These are phyloP conservation scores for Pichia sp. DNA, from an alignment of 1,139 yeast genomes.

Conservation along the genomic window DNA sequence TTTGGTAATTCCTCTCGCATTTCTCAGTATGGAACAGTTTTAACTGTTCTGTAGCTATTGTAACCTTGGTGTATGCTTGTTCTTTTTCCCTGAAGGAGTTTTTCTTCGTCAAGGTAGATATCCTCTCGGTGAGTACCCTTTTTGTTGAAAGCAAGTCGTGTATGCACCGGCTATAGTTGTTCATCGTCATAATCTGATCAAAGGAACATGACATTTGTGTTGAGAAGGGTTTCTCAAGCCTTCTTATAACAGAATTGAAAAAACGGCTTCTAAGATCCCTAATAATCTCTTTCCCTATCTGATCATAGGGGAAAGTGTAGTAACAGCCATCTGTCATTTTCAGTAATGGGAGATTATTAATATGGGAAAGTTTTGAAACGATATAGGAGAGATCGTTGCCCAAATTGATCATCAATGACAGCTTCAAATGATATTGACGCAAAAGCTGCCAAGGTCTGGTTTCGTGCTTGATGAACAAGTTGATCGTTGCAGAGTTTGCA, in stretches of 20 bases:
- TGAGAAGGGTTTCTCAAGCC: conserved; percentile 4
- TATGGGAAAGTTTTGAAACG: conserved; percentile 9
- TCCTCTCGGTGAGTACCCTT: conserved; percentile 12
- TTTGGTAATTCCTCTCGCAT: too few relatives aligned
- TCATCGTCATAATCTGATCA: conserved; percentile 39
- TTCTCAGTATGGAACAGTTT: too few relatives aligned
- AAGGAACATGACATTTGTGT: conserved; percentile 27
- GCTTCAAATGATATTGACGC: conserved; percentile 20
- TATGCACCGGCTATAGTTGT: conserved; percentile 36
- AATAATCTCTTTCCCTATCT: conserved; percentile 12
- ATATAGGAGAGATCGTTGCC: conserved; percentile 24
- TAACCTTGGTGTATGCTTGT: too few relatives aligned
- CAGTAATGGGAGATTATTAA: conserved; percentile 29
- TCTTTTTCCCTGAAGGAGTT: too few relatives aligned
- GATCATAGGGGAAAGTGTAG: conserved; percentile 16
- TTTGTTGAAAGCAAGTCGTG: conserved; percentile 29
- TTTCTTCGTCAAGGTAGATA: too few relatives aligned
- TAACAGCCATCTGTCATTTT: conserved; percentile 36
- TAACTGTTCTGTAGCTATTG: too few relatives aligned
- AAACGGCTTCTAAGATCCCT: conserved; percentile 9
- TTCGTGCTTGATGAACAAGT: conserved; percentile 15
- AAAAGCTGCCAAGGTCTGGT: conserved; percentile 23
- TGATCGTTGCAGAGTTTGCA: conserved; percentile 19
- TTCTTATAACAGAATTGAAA: neutral
- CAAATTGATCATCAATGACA: conserved; percentile 26